Evolutionary conservation across 2,329 filamentous ascomycete genomes (phyloP).

Genomic region (Lomentospora prolificans): DNA sequence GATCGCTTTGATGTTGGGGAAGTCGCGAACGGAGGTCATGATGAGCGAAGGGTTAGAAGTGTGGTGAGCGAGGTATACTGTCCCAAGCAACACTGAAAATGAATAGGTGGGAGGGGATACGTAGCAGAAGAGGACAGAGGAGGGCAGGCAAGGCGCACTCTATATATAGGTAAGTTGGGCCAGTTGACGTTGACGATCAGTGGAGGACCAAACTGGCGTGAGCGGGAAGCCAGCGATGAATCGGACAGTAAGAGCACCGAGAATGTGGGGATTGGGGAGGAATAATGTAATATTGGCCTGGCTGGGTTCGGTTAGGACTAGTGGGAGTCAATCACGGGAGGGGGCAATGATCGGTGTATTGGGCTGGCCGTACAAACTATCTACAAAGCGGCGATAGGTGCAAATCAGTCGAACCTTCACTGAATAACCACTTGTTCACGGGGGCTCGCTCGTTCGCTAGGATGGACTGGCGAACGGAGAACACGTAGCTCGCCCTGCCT

Average conservation of each 20-base stretch:
- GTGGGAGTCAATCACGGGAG: neutral
- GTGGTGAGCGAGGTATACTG: neutral
- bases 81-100: neutral
- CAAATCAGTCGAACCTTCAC: neutral
- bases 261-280: neutral
- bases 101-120: neutral
- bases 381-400: no score
- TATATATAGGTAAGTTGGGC: neutral
- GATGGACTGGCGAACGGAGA: neutral
- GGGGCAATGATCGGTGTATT: no score
- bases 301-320: neutral
- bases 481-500: neutral
- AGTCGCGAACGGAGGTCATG: slow-evolving; percentile 44
- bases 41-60: slow-evolving; percentile 4
- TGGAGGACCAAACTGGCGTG: neutral
- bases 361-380: no score
- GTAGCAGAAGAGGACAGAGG: neutral
- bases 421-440: neutral
- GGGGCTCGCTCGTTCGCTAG: neutral
- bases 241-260: neutral
- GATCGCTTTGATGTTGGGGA: slow-evolving; percentile 68
- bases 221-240: neutral
- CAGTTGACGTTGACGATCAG: slow-evolving; percentile 3
- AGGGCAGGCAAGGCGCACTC: neutral
- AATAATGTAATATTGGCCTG: neutral